Percentiles rank a stretch among this genome's conserved stretches.
Conservation (phyloP, 2,329 filamentous ascomycete species). For the Cladosporium velox region DNA sequence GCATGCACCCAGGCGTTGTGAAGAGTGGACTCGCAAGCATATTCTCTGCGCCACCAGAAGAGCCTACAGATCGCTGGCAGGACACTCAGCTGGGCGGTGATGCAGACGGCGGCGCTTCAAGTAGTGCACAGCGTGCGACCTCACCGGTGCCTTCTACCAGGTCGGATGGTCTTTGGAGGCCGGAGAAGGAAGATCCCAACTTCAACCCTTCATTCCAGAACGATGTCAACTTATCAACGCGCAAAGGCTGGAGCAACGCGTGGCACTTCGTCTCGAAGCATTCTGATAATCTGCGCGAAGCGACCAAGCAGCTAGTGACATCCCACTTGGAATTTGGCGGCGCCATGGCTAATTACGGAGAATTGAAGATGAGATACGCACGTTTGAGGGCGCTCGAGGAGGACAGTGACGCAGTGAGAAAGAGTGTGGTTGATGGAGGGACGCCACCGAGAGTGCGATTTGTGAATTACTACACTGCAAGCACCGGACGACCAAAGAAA, state of each 20-base stretch:
- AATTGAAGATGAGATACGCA: constrained; percentile 69
- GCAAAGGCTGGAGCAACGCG: constrained; percentile 67
- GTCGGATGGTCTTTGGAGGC: constrained; percentile 34
- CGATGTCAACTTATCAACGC: constrained; percentile 68
- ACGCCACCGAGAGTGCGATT: constrained; percentile 66
- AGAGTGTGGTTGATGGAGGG: constrained; percentile 36
- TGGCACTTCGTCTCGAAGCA: constrained; percentile 83
- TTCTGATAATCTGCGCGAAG: constrained; percentile 68
- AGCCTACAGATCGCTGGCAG: constrained; percentile 29
- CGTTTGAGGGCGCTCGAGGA: constrained; percentile 72
- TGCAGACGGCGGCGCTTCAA: neutral
- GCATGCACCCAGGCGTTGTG: constrained; percentile 85
- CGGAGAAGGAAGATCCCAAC: constrained; percentile 53
- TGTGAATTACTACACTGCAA: constrained; percentile 88
- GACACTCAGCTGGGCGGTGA: constrained; percentile 2
- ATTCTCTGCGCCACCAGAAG: constrained; percentile 58
- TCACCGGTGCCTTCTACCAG: neutral
- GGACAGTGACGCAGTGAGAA: constrained; percentile 54
- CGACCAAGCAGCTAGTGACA: constrained; percentile 71
- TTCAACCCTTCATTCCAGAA: constrained; percentile 78
- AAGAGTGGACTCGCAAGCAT: constrained; percentile 78
- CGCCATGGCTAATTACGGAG: constrained; percentile 73
- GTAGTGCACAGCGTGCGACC: neutral
- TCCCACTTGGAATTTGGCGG: constrained; percentile 83
- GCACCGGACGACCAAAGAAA: constrained; percentile 67